Conservation (phyloP, 176 grass and related monocot genomes). For the Saccharum officinarum region DNA sequence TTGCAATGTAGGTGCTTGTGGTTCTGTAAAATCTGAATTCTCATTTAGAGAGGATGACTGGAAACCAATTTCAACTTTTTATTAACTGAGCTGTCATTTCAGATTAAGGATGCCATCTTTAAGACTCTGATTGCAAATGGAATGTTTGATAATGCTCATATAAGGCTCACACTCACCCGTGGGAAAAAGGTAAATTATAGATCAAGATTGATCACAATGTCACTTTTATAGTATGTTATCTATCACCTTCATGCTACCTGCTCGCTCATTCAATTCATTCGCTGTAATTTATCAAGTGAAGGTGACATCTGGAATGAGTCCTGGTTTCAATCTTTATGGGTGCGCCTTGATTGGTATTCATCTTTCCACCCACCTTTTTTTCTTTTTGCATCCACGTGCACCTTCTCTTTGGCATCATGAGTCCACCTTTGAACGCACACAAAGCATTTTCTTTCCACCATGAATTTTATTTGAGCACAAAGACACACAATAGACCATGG, state of each 20-base stretch:
- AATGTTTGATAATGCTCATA: conserved; percentile 96
- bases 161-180: conserved; percentile 90
- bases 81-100: conserved; percentile 15
- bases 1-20: conserved; percentile 17
- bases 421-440: neutral
- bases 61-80: neutral
- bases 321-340: conserved; percentile 93
- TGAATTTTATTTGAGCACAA: neutral
- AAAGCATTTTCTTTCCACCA: conserved; percentile 9
- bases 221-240: conserved; percentile 35
- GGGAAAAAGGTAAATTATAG: conserved; percentile 79
- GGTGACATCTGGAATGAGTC: conserved; percentile 99
- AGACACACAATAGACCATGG: neutral
- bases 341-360: conserved; percentile 87
- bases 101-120: conserved; percentile 95
- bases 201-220: conserved; percentile 24
- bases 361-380: neutral
- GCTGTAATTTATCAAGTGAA: conserved; percentile 38
- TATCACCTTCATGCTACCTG: neutral
- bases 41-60: neutral
- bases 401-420: neutral
- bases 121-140: conserved; percentile 90
- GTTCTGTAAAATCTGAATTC: neutral
- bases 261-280: conserved; percentile 25
- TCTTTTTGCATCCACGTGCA: neutral